Conservation (phyloP, 1,139 yeast genomes). For the Barnettozyma hawaiiensis region DNA sequence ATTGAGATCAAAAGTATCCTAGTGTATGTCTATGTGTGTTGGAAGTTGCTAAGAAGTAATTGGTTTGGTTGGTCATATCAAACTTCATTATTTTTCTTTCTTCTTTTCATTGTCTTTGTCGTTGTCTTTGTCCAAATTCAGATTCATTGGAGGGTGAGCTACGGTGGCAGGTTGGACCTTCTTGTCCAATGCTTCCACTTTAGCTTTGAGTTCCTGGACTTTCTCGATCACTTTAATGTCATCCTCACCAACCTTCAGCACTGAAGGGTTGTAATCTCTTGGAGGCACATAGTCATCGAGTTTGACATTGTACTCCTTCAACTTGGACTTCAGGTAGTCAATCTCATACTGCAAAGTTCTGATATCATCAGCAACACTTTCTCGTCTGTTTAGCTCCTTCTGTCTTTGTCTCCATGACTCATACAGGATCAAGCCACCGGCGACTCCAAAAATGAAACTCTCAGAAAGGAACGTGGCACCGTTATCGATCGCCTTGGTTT, state of each 20-base stretch:
- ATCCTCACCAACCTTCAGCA: constrained; percentile 29
- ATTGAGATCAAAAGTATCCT: background rate
- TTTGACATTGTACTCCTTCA: constrained; percentile 38
- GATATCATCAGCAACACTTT: constrained; percentile 64
- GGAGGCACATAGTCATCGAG: constrained; percentile 46
- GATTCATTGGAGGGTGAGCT: background rate
- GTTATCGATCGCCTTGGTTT: constrained; percentile 74
- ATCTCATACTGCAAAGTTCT: constrained; percentile 64
- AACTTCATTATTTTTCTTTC: background rate
- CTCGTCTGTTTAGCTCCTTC: constrained; percentile 58
- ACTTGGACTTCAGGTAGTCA: constrained; percentile 48
- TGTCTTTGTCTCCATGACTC: constrained; percentile 67
- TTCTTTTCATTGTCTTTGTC: background rate
- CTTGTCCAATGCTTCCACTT: constrained; percentile 14
- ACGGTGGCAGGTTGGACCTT: constrained; percentile 1
- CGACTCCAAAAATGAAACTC: constrained; percentile 75
- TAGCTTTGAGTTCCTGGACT: constrained; percentile 10
- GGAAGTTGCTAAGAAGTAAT: too few species aligned
- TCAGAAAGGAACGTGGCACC: constrained; percentile 83
- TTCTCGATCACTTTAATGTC: constrained; percentile 6
- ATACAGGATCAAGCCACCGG: constrained; percentile 70
- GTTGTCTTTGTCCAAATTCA: background rate
- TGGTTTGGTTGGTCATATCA: background rate
- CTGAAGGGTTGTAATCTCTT: constrained; percentile 40
- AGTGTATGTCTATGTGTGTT: background rate